These are phyloP conservation scores for Aleurites moluccanus DNA, from an alignment of 441 rosid genomes.

Conservation along the genomic window DNA sequence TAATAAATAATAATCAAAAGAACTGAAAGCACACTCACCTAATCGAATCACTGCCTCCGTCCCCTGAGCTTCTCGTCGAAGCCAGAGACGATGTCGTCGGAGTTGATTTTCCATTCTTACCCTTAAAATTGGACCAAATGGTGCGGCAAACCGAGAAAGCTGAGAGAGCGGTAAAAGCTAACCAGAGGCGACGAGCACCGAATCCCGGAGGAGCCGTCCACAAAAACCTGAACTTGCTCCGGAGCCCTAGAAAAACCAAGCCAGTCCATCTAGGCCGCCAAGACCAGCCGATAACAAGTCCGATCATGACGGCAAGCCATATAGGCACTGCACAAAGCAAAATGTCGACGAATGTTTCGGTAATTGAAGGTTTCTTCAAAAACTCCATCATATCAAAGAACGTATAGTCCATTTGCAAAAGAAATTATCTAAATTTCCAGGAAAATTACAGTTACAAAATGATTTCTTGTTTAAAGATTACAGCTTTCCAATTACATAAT, in stretches of 20 bases:
- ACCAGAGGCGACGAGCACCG: conserved; percentile 94
- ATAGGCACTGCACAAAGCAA: conserved; percentile 93
- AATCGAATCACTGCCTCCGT: conserved; percentile 31
- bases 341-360: conserved; percentile 95
- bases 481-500: conserved; percentile 29
- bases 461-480: conserved; percentile 2
- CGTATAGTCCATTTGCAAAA: conserved; percentile 57
- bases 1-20: not conserved
- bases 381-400: conserved; percentile 66
- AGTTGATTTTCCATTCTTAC: conserved; percentile 42
- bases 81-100: conserved; percentile 3
- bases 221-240: conserved; percentile 71
- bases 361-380: conserved; percentile 59
- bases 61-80: conserved; percentile 27
- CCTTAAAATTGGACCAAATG: conserved; percentile 58
- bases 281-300: conserved; percentile 93
- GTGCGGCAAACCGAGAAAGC: conserved; percentile 85
- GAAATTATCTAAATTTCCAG: not conserved
- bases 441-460: conserved; percentile 18
- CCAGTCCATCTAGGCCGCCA: conserved; percentile 99
- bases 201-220: conserved; percentile 94
- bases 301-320: conserved; percentile 98
- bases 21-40: conserved; percentile 34
- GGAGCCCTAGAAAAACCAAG: conserved; percentile 73
- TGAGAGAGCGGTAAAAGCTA: conserved; percentile 90